These are phyloP conservation scores for Boletellus deceptivus DNA, from an alignment of 1,284 basidiomycete species.

Conservation along the genomic window DNA sequence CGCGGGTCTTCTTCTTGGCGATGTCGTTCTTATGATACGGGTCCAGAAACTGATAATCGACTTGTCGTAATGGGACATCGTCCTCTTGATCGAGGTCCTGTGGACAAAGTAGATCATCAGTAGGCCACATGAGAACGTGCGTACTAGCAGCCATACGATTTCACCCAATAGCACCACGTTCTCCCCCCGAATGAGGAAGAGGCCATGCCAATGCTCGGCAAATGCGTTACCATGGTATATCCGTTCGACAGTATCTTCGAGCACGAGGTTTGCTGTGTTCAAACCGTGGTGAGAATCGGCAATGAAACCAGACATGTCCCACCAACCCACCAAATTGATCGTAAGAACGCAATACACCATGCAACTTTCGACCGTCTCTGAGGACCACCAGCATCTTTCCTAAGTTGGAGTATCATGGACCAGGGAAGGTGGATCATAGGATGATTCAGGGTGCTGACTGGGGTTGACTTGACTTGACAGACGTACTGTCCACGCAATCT, in stretches of 20 bases:
- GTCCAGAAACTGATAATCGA: slow-evolving; percentile 69
- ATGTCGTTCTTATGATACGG: slow-evolving; percentile 72
- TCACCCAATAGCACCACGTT: slow-evolving; percentile 98
- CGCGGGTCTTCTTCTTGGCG: slow-evolving; percentile 64
- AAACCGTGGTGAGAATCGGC: slow-evolving; percentile 7
- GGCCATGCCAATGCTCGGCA: slow-evolving; percentile 82
- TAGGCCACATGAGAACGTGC: slow-evolving; percentile 6
- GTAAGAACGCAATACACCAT: slow-evolving; percentile 95
- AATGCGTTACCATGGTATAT: slow-evolving; percentile 81
- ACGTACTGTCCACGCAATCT: slow-evolving; percentile 99
- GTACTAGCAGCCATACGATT: slow-evolving; percentile 65
- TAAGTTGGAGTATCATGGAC: slow-evolving; percentile 39
- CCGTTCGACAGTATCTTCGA: slow-evolving; percentile 87
- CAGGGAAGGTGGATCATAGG: slow-evolving; percentile 31
- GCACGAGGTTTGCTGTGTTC: slow-evolving; percentile 81
- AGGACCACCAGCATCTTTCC: slow-evolving; percentile 99
- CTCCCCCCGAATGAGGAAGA: slow-evolving; percentile 95
- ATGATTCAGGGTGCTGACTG: slow-evolving; percentile 51
- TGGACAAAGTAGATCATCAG: slow-evolving; percentile 1
- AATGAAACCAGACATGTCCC: not conserved
- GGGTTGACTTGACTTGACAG: slow-evolving; percentile 54
- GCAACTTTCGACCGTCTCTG: slow-evolving; percentile 93
- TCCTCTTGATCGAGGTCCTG: slow-evolving; percentile 95
- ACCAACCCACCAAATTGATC: slow-evolving; percentile 92
- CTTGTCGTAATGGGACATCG: slow-evolving; percentile 75